These are phyloP conservation scores for Corylus heterophylla DNA, from an alignment of 306 rosid genomes.

Conservation along the genomic window DNA sequence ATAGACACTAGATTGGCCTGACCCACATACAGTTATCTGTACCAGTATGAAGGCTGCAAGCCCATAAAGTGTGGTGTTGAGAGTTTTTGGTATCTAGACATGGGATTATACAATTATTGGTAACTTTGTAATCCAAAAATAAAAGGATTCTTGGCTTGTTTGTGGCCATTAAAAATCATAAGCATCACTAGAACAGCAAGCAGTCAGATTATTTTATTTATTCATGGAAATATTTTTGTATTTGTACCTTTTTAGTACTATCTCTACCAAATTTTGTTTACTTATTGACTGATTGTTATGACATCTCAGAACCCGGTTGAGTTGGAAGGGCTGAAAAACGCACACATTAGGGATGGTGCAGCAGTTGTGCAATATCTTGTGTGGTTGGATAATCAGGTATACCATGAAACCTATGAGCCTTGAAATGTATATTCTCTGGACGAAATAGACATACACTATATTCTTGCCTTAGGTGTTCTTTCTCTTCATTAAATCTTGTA, in stretches of 20 bases:
- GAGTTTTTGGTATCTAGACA: not conserved
- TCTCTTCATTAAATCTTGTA: slow-evolving; percentile 9
- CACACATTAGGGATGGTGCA: slow-evolving; percentile 95
- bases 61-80: not conserved
- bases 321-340: slow-evolving; percentile 78
- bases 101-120: not conserved
- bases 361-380: slow-evolving; percentile 95
- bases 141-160: not conserved
- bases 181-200: not conserved
- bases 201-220: not conserved
- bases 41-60: not conserved
- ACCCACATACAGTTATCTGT: not conserved
- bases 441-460: not conserved
- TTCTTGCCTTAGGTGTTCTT: not conserved
- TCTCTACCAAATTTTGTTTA: not conserved
- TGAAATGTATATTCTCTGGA: slow-evolving; percentile 18
- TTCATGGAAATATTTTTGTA: not conserved
- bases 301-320: slow-evolving; percentile 74
- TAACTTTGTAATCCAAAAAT: not conserved
- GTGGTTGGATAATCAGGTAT: slow-evolving; percentile 90
- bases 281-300: slow-evolving; percentile 15
- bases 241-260: not conserved
- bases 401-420: slow-evolving; percentile 24
- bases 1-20: not conserved
- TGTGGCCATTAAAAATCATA: not conserved